These are phyloP conservation scores for Uronychia setigera DNA, from an alignment of 73 alveolate genomes.

Conservation along the genomic window DNA sequence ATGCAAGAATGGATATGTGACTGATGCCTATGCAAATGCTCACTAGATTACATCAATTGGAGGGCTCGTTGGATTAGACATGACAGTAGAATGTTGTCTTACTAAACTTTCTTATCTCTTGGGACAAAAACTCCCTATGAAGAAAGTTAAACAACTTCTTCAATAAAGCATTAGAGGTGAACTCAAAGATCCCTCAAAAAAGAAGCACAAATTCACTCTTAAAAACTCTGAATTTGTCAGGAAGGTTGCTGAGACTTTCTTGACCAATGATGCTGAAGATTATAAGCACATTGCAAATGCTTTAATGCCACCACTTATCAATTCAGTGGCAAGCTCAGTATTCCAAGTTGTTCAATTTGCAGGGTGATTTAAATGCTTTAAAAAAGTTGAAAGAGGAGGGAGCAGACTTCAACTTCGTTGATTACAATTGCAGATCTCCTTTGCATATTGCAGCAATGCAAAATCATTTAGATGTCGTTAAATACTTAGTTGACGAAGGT, in stretches of 20 bases:
- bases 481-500: slow-evolving; percentile 26
- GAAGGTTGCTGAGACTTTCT: slow-evolving; percentile 40
- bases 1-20: slow-evolving; percentile 77
- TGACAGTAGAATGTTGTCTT: slow-evolving; percentile 80
- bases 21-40: slow-evolving; percentile 75
- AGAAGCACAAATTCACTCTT: slow-evolving; percentile 23
- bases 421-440: slow-evolving; percentile 45
- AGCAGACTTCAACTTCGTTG: slow-evolving; percentile 30
- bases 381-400: slow-evolving; percentile 27
- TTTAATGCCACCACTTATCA: slow-evolving; percentile 38
- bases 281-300: slow-evolving; percentile 2
- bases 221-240: slow-evolving; percentile 27
- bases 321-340: slow-evolving; percentile 35
- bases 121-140: slow-evolving; percentile 49
- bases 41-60: slow-evolving; percentile 56
- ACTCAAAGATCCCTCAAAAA: slow-evolving; percentile 41
- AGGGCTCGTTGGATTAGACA: slow-evolving; percentile 78
- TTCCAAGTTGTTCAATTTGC: background rate
- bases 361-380: slow-evolving; percentile 31
- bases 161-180: slow-evolving; percentile 74
- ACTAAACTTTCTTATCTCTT: slow-evolving; percentile 75
- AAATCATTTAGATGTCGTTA: slow-evolving; percentile 18
- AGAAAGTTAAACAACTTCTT: slow-evolving; percentile 45
- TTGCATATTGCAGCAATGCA: slow-evolving; percentile 47
- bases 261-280: slow-evolving; percentile 31